Conservation (phyloP, 768 basidiomycete species). For the Trametes meyenii region DNA sequence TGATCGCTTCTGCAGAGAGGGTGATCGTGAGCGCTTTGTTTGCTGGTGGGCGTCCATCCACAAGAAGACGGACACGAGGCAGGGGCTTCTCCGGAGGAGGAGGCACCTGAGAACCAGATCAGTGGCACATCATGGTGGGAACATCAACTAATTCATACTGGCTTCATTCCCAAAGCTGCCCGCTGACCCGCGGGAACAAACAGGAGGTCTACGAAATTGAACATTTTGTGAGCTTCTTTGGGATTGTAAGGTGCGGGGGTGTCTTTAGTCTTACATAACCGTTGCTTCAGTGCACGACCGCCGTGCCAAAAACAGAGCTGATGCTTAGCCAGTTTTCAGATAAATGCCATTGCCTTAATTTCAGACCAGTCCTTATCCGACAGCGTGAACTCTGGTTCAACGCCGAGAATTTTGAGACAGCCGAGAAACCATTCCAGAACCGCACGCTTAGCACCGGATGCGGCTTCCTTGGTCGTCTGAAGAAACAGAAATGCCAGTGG, state of each 20-base stretch:
- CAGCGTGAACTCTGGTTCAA: slow-evolving; percentile 31
- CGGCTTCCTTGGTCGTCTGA: slow-evolving; percentile 18
- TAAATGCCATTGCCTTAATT: no score
- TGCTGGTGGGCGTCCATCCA: neutral
- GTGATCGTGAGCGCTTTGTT: neutral
- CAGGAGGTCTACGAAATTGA: neutral
- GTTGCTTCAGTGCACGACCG: slow-evolving; percentile 27
- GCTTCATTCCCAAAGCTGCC: neutral
- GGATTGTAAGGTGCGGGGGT: neutral
- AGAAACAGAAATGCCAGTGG: slow-evolving; percentile 37
- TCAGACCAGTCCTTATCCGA: no score
- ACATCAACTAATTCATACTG: neutral
- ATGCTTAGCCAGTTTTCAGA: no score
- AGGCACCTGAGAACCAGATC: neutral
- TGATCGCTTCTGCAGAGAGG: no score
- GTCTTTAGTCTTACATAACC: neutral
- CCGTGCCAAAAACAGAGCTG: no score
- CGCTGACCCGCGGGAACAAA: neutral
- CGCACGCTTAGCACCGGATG: slow-evolving; percentile 31
- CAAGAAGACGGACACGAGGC: no score
- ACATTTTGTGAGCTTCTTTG: neutral
- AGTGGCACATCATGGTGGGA: neutral
- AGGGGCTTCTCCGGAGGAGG: neutral
- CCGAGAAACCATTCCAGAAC: slow-evolving; percentile 32
- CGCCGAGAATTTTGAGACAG: slow-evolving; percentile 30